phyloP scores from a whole-genome alignment of 2,329 filamentous ascomycete genomes.

The Arachnomyces sp. region DNA sequence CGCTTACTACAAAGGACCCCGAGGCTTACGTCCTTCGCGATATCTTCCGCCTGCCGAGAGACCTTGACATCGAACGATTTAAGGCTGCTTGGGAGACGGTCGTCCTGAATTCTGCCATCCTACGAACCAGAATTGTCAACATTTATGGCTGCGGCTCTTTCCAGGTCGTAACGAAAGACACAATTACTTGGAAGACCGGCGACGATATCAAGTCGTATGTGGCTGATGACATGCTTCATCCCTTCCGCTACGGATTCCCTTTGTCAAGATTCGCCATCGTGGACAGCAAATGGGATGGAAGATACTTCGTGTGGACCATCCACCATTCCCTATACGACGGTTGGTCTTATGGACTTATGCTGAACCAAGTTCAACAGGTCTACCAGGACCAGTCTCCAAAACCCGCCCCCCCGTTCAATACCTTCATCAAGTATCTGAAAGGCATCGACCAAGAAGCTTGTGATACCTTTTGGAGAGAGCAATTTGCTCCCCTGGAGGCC shows the following conservation, averaged over 20 bases:
- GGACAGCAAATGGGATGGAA: constrained; percentile 3
- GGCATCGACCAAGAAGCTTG: constrained; percentile 33
- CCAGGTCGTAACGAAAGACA: constrained; percentile 20
- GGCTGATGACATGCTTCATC: constrained; percentile 9
- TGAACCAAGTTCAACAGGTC: constrained; percentile 26
- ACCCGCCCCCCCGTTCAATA: constrained; percentile 32
- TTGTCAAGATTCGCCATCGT: constrained; percentile 17
- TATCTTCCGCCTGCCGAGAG: constrained; percentile 20
- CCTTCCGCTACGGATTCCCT: constrained; percentile 17
- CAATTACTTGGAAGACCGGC: constrained; percentile 15
- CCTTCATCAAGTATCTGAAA: constrained; percentile 43
- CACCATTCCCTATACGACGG: constrained; percentile 30
- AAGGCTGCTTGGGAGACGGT: constrained; percentile 30
- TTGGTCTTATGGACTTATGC: constrained; percentile 28
- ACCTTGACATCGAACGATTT: constrained; percentile 25
- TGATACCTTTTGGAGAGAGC: constrained; percentile 41
- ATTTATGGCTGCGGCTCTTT: constrained; percentile 12
- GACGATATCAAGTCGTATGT: constrained; percentile 12
- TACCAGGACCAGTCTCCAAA: constrained; percentile 14
- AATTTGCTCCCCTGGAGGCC: constrained; percentile 35
- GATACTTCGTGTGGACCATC: constrained; percentile 23
- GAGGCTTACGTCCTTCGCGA: constrained; percentile 35
- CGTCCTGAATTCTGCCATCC: constrained; percentile 27
- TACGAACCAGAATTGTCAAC: constrained; percentile 32
- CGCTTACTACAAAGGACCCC: constrained; percentile 29